Base-by-base conservation (phyloP, 345 rosid species). In the Carallia brachiata region DNA sequence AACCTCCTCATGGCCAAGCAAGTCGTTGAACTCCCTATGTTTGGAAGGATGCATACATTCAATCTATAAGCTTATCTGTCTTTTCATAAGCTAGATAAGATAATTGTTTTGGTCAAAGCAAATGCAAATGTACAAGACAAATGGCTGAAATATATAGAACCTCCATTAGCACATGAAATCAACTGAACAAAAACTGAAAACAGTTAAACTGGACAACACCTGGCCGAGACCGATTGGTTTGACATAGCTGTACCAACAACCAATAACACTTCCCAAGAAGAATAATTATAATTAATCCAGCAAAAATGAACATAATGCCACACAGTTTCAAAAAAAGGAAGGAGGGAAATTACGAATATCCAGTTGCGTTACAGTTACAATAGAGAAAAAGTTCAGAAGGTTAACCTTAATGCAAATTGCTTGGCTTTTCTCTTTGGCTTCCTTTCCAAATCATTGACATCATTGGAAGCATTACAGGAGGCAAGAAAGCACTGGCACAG, bases 351-450 rank as follows among this genome's bases (percentile, higher is more conserved):
- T 44, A 44, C 13, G 50, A 44, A 44, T 12, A 44, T 44, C 50
- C 50, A 12, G 17, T 44, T 13, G 50, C 10, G 10, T 44, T 12
- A 12, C 50, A 66, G 36, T 65, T 6, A 17, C 39, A 16, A 17
- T 9, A 19, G 6, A 17, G 64, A 72, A 64, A 23, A 67, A 34
- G 10, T 32, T 55, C n/a, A 13, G 39, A 32, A 12, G 4, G 53
- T 39, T 15, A 55, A 74, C 73, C 67, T 62, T 27, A 58, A 5
- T 6, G 36, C n/a, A 32, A 48, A 18, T 63, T 23, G 64, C 62
- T 66, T 50, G 68, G 54, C 28, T 37, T 75, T 59, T 66, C 63
- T 63, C 70, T 67, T 73, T 60, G 34, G 63, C 53, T 72, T 75
- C 61, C 62, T 66, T 44, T 58, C 74, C 72, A 72, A 36, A 28